These are phyloP conservation scores for Crepidotus variabilis DNA, from an alignment of 768 basidiomycete species.

Conservation along the genomic window DNA sequence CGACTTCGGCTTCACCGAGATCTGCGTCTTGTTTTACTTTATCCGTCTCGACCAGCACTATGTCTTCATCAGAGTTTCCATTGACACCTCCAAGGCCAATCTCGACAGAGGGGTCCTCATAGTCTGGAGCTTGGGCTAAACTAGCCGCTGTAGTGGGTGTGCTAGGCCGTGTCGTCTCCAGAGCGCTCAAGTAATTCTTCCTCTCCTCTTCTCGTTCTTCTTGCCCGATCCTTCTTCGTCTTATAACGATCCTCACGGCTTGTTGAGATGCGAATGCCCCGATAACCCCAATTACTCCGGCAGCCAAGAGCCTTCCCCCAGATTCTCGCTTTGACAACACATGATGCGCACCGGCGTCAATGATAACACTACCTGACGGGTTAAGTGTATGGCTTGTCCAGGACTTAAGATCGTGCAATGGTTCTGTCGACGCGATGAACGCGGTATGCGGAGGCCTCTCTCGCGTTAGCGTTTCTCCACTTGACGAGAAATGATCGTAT, in stretches of 20 bases:
- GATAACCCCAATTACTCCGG: constrained; percentile 81
- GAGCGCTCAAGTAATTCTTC: constrained; percentile 31
- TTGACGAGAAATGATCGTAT: constrained; percentile 44
- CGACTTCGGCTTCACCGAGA: constrained; percentile 55
- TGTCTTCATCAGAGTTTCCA: constrained; percentile 1
- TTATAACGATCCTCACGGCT: constrained; percentile 80
- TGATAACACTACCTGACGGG: constrained; percentile 83
- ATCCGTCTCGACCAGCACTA: constrained; percentile 13
- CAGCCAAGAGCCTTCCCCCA: constrained; percentile 89
- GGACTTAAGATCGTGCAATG: constrained; percentile 82
- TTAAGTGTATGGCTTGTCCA: constrained; percentile 97
- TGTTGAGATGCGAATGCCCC: constrained; percentile 94
- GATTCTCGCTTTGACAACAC: constrained; percentile 84
- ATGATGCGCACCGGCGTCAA: constrained; percentile 85
- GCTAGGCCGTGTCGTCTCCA: constrained; percentile 47
- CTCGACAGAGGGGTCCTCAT: constrained; percentile 34
- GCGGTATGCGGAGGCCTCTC: constrained; percentile 80
- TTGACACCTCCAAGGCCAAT: constrained; percentile 2
- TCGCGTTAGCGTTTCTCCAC: constrained; percentile 12
- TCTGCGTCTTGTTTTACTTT: constrained; percentile 37
- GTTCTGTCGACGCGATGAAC: constrained; percentile 71
- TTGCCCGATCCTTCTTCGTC: constrained; percentile 20
- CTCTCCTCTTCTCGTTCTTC: constrained; percentile 26
- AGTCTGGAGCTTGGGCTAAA: constrained; percentile 34
- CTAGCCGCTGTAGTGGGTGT: constrained; percentile 48